Evolutionary conservation across 352 stramenopile genomes (phyloP).

Genomic region (Globisporangium parvum): DNA sequence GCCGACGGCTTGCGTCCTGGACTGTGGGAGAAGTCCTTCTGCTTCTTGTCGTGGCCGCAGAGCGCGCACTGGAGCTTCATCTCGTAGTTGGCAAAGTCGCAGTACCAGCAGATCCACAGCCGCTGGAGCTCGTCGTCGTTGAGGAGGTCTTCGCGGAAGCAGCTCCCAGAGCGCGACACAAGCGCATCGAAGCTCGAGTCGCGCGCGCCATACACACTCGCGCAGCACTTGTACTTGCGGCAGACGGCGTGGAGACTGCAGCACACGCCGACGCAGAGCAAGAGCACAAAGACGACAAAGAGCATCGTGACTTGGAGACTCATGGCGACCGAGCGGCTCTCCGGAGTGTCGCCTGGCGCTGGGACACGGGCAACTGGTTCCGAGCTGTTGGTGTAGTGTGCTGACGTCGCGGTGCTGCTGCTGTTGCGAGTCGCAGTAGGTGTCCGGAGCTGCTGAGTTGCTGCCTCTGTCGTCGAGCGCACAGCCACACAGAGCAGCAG

Average conservation of each 20-base stretch:
- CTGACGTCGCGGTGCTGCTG: not conserved
- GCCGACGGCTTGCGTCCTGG: conserved; percentile 20
- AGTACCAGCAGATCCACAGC: conserved; percentile 48
- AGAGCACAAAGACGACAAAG: conserved; percentile 28
- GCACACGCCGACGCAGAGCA: conserved; percentile 24
- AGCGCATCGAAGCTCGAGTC: conserved; percentile 22
- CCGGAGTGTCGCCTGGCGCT: not conserved
- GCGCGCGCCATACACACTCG: conserved; percentile 1
- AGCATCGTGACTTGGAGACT: conserved; percentile 24
- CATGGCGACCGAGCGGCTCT: conserved; percentile 4
- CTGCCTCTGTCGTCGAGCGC: not conserved
- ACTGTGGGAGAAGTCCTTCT: conserved; percentile 19
- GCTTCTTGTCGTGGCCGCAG: conserved; percentile 34
- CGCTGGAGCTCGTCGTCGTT: conserved; percentile 42
- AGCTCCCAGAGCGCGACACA: conserved; percentile 17
- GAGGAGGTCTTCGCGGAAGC: conserved; percentile 44
- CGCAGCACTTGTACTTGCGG: conserved; percentile 20
- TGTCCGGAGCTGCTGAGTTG: not conserved
- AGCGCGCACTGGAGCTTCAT: conserved; percentile 43
- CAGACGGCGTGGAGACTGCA: conserved; percentile 33
- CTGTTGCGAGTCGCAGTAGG: not conserved
- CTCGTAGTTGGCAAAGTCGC: conserved; percentile 59
- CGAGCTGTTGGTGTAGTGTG: not conserved
- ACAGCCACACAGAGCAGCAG: too few species aligned
- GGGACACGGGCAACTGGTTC: not conserved